Evolutionary conservation across 768 basidiomycete genomes (phyloP).

Genomic region (Amanita thiersii): DNA sequence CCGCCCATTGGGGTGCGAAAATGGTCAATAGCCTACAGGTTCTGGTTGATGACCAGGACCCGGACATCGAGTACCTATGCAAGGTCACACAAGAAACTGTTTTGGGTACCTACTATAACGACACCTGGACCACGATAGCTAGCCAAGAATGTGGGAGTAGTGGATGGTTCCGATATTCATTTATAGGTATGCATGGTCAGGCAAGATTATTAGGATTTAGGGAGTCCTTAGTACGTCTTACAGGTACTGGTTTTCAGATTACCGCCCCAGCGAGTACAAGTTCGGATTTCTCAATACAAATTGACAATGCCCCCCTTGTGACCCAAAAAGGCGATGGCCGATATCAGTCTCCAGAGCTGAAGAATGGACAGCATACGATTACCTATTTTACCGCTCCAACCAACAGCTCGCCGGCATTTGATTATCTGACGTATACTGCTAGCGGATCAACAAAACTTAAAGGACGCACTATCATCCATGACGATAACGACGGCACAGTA

Average conservation of each 20-base stretch:
- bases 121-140: conserved; percentile 29
- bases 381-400: conserved; percentile 22
- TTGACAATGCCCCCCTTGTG: conserved; percentile 26
- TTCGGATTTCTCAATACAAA: conserved; percentile 23
- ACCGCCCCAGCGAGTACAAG: conserved; percentile 13
- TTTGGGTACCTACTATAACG: conserved; percentile 26
- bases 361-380: conserved; percentile 29
- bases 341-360: conserved; percentile 23
- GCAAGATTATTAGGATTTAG: neutral
- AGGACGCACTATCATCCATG: conserved; percentile 27
- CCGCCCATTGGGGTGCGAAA: conserved; percentile 9
- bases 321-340: conserved; percentile 21
- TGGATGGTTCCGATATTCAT: conserved; percentile 33
- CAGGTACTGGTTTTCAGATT: conserved; percentile 26
- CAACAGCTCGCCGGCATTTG: conserved; percentile 23
- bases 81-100: conserved; percentile 23
- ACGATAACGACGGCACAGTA: conserved; percentile 24
- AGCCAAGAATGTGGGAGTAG: conserved; percentile 19
- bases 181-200: conserved; percentile 23
- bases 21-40: conserved; percentile 16
- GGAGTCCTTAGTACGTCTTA: neutral
- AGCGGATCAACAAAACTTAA: conserved; percentile 25
- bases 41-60: conserved; percentile 32
- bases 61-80: conserved; percentile 27
- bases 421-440: conserved; percentile 31